Percentiles rank a stretch among this genome's conserved stretches.
Conservation (phyloP, 345 rosid species). For the Schrenkiella parvula region DNA sequence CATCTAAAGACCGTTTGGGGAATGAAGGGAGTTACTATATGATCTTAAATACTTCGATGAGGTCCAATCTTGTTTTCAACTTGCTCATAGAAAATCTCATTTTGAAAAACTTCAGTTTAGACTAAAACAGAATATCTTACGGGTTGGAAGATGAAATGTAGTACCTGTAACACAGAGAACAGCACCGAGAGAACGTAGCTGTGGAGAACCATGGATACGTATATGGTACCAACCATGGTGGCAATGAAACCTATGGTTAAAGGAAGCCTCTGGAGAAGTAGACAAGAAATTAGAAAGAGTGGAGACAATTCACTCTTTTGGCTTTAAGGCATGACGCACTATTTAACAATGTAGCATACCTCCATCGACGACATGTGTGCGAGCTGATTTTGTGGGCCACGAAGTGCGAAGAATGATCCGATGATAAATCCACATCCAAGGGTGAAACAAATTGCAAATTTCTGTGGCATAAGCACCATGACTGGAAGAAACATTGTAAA, state of each 20-base stretch:
- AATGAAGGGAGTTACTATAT: not conserved
- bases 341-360: conserved; percentile 35
- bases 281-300: not conserved
- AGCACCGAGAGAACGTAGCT: conserved; percentile 88
- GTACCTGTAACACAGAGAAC: conserved; percentile 87
- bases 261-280: conserved; percentile 74
- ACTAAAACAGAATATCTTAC: not conserved
- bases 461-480: conserved; percentile 93
- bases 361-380: conserved; percentile 85
- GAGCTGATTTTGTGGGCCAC: conserved; percentile 78
- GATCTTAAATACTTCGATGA: not conserved
- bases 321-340: not conserved
- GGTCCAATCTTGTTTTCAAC: not conserved
- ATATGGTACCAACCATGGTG: conserved; percentile 84
- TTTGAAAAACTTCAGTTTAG: not conserved
- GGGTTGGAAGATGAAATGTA: not conserved
- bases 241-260: conserved; percentile 76
- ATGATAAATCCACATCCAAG: conserved; percentile 81
- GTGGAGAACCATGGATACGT: conserved; percentile 92
- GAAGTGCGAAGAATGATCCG: conserved; percentile 83
- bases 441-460: conserved; percentile 88
- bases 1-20: not conserved
- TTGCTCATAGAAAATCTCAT: not conserved
- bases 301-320: not conserved
- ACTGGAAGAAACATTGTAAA: conserved; percentile 95